Evolutionary conservation across 805 yeast species (phyloP), one percentile per base, ranked within the genome.

Genomic region (Myxozyma mucilagina): DNA sequence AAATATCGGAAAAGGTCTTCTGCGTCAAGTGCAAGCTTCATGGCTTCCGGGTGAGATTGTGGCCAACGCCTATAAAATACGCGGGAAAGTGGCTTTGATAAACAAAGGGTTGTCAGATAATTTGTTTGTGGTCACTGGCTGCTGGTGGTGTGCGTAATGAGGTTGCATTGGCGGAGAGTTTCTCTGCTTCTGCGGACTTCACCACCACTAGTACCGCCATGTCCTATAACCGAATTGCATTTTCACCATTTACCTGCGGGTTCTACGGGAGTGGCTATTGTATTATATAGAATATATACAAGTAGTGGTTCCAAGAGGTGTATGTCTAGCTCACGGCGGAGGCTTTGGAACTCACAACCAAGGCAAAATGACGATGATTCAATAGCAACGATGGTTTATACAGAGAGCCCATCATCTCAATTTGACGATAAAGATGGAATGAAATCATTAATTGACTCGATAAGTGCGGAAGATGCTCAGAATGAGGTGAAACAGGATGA

Each of bases 161-260:
- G 45, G 53, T 24, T 39, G 53, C 53, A 45, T 35, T 44, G 38
- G 42, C 44, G 45, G 16, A 39, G 53, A n/a, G 16, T 35, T 34
- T 39, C 36, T n/a, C 36, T 50, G 35, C 14, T 29, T 34, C 24
- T 24, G 36, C 45, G 45, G 45, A 38, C 45, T 9, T 10, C 53
- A 13, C n/a, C n/a, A n/a, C n/a, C n/a, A n/a, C n/a, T n/a, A n/a
- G 43, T n/a, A 13, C 52, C 44, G 44, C 20, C 44, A 14, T 13
- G 13, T 13, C 11, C 13, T 35, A 13, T n/a, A n/a, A 9, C 44
- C 6, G 20, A 14, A 13, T 7, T 20, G 16, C 20, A 13, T 20
- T 20, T 41, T 13, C 44, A 41, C 9, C 44, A 9, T 13, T 20
- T 41, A 8, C 16, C 44, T 8, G 44, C 16, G 16, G 20, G 16